These are phyloP conservation scores for Hawksworthiomyces lignivorus DNA, from an alignment of 2,329 filamentous ascomycete species.

Conservation along the genomic window DNA sequence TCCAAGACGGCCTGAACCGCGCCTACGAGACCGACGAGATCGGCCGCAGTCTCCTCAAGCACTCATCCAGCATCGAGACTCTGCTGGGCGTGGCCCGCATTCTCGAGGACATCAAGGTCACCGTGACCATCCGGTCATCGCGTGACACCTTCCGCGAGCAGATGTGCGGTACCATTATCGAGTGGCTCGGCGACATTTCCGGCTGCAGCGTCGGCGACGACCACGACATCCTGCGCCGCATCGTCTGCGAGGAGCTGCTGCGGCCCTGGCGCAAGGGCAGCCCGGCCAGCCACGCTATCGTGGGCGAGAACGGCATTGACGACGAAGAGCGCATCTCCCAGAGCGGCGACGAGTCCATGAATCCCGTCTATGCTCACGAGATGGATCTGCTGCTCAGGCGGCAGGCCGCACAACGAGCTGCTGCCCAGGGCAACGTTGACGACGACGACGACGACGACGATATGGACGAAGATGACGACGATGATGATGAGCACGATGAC, in stretches of 20 bases:
- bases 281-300: slow-evolving; percentile 66
- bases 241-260: slow-evolving; percentile 86
- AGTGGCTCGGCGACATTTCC: slow-evolving; percentile 90
- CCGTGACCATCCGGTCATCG: slow-evolving; percentile 86
- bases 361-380: slow-evolving; percentile 30
- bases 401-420: slow-evolving; percentile 19
- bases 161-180: slow-evolving; percentile 96
- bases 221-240: slow-evolving; percentile 66
- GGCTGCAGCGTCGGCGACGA: slow-evolving; percentile 81
- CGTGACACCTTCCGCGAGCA: slow-evolving; percentile 94
- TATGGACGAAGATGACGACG: slow-evolving; percentile 31
- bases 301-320: slow-evolving; percentile 72
- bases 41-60: slow-evolving; percentile 77
- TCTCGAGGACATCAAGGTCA: slow-evolving; percentile 92
- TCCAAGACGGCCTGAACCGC: slow-evolving; percentile 60
- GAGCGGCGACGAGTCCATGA: slow-evolving; percentile 24
- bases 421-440: slow-evolving; percentile 25
- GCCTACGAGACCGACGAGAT: slow-evolving; percentile 86
- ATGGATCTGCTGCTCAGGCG: slow-evolving; percentile 24
- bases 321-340: slow-evolving; percentile 64
- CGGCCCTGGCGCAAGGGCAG: slow-evolving; percentile 84
- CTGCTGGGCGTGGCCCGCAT: slow-evolving; percentile 74
- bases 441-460: slow-evolving; percentile 31
- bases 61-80: slow-evolving; percentile 61
- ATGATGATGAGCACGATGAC: slow-evolving; percentile 62